Conservation (phyloP, 2,329 filamentous ascomycete species). For the Niveomyces coronatus region DNA sequence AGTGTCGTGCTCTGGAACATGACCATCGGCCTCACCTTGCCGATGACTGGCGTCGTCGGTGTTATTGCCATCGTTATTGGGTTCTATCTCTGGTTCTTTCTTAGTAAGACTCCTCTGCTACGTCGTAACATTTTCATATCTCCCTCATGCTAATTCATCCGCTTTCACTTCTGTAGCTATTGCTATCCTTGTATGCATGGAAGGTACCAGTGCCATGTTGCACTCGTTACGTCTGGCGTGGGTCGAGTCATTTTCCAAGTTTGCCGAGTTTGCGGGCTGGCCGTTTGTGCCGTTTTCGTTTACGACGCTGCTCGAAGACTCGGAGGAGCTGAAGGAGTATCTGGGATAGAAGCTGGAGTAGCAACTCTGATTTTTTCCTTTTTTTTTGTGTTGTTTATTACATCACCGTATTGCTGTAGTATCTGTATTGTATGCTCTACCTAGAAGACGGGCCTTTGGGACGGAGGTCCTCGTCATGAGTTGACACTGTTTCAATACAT, state of each 20-base stretch:
- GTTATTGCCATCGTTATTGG: slow-evolving; percentile 71
- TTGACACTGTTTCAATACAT: background rate
- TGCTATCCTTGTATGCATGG: slow-evolving; percentile 78
- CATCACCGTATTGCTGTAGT: background rate
- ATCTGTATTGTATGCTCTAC: background rate
- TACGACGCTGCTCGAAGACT: slow-evolving; percentile 72
- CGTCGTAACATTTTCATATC: background rate
- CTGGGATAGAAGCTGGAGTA: slow-evolving; percentile 27
- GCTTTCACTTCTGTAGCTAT: slow-evolving; percentile 22
- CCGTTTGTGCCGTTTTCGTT: slow-evolving; percentile 88
- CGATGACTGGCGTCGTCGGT: slow-evolving; percentile 53
- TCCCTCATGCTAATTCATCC: background rate
- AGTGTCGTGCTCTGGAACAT: slow-evolving; percentile 94
- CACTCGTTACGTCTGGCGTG: slow-evolving; percentile 86
- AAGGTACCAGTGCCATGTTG: slow-evolving; percentile 92
- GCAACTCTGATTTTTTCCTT: slow-evolving; percentile 6
- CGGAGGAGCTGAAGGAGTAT: slow-evolving; percentile 51
- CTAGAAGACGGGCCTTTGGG: no score
- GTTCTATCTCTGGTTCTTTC: slow-evolving; percentile 84
- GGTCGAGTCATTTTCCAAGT: slow-evolving; percentile 97
- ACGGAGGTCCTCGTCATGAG: background rate
- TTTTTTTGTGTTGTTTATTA: slow-evolving; percentile 13
- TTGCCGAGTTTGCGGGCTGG: slow-evolving; percentile 84
- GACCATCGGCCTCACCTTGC: slow-evolving; percentile 75
- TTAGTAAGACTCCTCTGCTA: slow-evolving; percentile 39